Evolutionary conservation across 768 basidiomycete species (phyloP).

Genomic region (Boletus sp.): DNA sequence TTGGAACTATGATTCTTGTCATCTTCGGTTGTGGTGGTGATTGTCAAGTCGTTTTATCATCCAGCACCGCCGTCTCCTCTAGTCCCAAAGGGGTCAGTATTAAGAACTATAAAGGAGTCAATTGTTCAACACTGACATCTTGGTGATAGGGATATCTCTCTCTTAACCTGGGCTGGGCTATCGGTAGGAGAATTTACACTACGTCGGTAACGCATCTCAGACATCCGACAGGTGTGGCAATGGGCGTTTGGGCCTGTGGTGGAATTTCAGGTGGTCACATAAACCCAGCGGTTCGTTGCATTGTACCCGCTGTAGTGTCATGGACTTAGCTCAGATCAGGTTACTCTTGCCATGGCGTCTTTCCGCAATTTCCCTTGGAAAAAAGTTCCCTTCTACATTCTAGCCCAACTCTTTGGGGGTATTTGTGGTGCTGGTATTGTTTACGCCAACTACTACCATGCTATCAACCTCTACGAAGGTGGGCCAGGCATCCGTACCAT

Average conservation of each 20-base stretch:
- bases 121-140: neutral
- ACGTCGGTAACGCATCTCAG: neutral
- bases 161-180: constrained; percentile 31
- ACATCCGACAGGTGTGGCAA: constrained; percentile 42
- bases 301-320: neutral
- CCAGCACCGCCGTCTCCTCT: constrained; percentile 42
- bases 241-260: constrained; percentile 67
- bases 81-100: constrained; percentile 55
- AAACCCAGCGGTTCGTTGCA: constrained; percentile 58
- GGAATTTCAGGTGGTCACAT: constrained; percentile 75
- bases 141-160: constrained; percentile 23
- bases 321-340: constrained; percentile 35
- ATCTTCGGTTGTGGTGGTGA: constrained; percentile 59
- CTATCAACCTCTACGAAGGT: constrained; percentile 64
- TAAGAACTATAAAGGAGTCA: neutral
- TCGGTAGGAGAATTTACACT: constrained; percentile 21
- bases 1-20: constrained; percentile 56
- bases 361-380: constrained; percentile 77
- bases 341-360: constrained; percentile 67
- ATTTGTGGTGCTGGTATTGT: constrained; percentile 54
- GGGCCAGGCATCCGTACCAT: constrained; percentile 54
- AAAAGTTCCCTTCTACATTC: constrained; percentile 71
- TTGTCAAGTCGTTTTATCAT: constrained; percentile 55
- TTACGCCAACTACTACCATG: constrained; percentile 67
- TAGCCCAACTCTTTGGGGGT: constrained; percentile 62